Base-by-base conservation (phyloP, 1,284 basidiomycete genomes). In the Trichosporon coremiiforme region DNA sequence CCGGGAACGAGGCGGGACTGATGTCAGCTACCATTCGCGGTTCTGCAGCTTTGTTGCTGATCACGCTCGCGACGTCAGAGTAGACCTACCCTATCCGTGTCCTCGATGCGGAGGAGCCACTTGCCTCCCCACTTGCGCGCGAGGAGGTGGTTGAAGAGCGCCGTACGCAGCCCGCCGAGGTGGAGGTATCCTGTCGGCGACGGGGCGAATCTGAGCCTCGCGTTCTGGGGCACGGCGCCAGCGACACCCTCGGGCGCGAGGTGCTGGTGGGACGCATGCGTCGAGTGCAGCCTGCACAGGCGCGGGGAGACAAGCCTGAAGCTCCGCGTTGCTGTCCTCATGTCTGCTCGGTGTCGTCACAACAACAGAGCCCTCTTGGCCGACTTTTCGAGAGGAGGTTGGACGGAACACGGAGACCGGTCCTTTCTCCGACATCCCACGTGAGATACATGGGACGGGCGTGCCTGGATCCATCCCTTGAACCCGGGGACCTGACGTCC, bases 111-210 rank as follows among this genome's bases (percentile, higher is more conserved):
- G 71, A 98, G 84, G 41, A 98, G 88, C 70, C 93, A 98, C 78
- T 90, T 90, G 1, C 95, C 95, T 1, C 88, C 89, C 33, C 89
- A 86, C 78, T 92, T 93, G 75, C 88, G 87, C 0, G 95, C 92
- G 70, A 91, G 90, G 0, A 98, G 84, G 78, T 98, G 88, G 80
- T 99, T 99, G 85, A 95, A 95, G 3, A 99, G 86, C 0, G 95
- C 97, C 64, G 95, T 99, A 20, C 97, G 86, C n/a, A 99, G 88
- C 0, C 97, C 96, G 1, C 96, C 96, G 0, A 99, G 89, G 83
- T 99, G 96, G 1, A 99, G 86, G 63, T 90, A 88, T 2, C 97
- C 96, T 0, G 97, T 99, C 0, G 97, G 97, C 0, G 96, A 98
- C 0, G 97, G 96, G 0, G 96, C 96, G 82, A 99, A 99, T 7